phyloP scores from a whole-genome alignment of 2,329 filamentous ascomycete species.

The Ceratocystiopsis sp. region DNA sequence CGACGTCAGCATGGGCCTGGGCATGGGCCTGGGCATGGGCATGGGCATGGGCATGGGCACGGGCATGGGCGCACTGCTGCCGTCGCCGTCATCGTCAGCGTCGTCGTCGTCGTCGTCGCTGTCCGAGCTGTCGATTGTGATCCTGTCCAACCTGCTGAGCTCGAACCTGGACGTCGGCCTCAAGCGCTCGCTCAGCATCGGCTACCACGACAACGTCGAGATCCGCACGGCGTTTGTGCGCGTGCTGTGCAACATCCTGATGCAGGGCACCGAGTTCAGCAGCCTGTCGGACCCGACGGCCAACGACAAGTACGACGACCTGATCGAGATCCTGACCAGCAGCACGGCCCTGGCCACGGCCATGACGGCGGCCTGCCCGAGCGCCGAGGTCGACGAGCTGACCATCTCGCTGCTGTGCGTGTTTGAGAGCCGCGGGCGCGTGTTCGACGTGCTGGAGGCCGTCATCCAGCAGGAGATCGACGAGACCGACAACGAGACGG shows the following conservation, averaged over 20 bases:
- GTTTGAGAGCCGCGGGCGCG: constrained; percentile 49
- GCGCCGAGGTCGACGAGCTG: constrained; percentile 51
- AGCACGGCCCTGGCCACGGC: constrained; percentile 46
- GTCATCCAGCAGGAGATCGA: constrained; percentile 53
- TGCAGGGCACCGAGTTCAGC: constrained; percentile 56
- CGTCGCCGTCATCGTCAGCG: neutral
- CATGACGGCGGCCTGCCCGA: constrained; percentile 49
- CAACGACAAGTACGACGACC: constrained; percentile 50
- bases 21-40: no score
- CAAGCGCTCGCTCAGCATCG: constrained; percentile 52
- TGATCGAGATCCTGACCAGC: constrained; percentile 44
- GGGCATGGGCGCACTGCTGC: no score
- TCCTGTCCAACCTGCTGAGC: constrained; percentile 51
- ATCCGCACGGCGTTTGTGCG: constrained; percentile 54
- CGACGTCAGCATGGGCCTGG: constrained; percentile 19
- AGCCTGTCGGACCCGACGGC: constrained; percentile 50
- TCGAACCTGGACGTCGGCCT: constrained; percentile 56
- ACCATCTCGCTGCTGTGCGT: constrained; percentile 50
- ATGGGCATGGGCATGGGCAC: no score
- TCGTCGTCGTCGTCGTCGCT: constrained; percentile 20
- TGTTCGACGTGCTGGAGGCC: constrained; percentile 46
- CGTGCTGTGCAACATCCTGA: constrained; percentile 51
- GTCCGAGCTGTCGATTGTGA: constrained; percentile 48
- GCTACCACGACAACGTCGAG: constrained; percentile 53
- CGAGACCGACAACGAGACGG: constrained; percentile 52